Percentiles rank a stretch among this genome's conserved stretches.
Conservation (phyloP, 176 grass and related monocot genomes). For the sorghum (Sorghum bicolor) region DNA sequence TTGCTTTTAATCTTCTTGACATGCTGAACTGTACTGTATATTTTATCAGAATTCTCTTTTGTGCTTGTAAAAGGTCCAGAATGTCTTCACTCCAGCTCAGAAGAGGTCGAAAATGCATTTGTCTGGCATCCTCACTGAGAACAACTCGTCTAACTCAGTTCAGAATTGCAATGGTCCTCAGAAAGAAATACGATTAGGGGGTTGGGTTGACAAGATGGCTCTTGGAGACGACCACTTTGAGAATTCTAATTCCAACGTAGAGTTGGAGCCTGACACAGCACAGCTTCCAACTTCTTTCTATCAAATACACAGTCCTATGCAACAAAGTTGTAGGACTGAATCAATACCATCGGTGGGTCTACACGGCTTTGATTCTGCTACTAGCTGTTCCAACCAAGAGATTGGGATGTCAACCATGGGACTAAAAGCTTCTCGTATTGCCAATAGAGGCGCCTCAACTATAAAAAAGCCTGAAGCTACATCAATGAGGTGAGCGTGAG, state of each 20-base stretch:
- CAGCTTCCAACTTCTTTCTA: slow-evolving; percentile 51
- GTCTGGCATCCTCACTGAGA: slow-evolving; percentile 35
- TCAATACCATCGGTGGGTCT: slow-evolving; percentile 45
- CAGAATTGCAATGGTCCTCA: slow-evolving; percentile 25
- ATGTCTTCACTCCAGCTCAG: slow-evolving; percentile 30
- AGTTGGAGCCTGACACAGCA: slow-evolving; percentile 25
- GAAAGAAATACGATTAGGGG: slow-evolving; percentile 25
- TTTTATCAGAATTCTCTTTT: slow-evolving; percentile 36
- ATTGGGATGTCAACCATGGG: slow-evolving; percentile 42
- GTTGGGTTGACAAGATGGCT: slow-evolving; percentile 40
- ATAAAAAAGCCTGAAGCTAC: slow-evolving; percentile 58
- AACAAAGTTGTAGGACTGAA: slow-evolving; percentile 38
- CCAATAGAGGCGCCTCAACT: slow-evolving; percentile 37
- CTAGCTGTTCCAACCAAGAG: slow-evolving; percentile 67
- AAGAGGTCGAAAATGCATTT: slow-evolving; percentile 53
- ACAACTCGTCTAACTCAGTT: slow-evolving; percentile 34
- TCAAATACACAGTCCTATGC: slow-evolving; percentile 53
- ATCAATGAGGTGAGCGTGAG: slow-evolving; percentile 52
- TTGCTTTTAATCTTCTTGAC: slow-evolving; percentile 14
- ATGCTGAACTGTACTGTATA: neutral
- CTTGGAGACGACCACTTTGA: slow-evolving; percentile 37
- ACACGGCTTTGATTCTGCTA: slow-evolving; percentile 43
- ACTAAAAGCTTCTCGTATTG: slow-evolving; percentile 36
- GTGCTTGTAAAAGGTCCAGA: slow-evolving; percentile 33
- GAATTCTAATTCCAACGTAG: slow-evolving; percentile 40